A percentile compares a stretch with the other conserved stretches of the same genome.
Conservation (phyloP, 23 red algal genomes). For the Pyropia haitanensis region DNA sequence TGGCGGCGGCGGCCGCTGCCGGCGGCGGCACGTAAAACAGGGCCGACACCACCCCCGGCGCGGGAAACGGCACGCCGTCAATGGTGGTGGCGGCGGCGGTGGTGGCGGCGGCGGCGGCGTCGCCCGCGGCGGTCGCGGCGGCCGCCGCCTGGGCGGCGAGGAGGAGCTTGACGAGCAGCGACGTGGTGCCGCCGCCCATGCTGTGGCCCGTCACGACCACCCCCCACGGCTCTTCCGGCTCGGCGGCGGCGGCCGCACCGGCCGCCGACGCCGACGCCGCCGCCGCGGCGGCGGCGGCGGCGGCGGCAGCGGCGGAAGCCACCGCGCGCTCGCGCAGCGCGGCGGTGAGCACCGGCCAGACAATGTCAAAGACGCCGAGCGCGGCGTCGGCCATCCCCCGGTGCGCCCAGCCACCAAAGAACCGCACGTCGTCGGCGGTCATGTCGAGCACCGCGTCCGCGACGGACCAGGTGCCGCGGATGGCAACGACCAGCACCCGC, state of each 20-base stretch:
- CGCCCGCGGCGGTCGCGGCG: too few relatives aligned
- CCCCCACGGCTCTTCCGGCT: too few relatives aligned
- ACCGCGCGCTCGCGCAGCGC: constrained; percentile 11
- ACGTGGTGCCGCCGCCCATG: constrained; percentile 52
- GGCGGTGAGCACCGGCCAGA: constrained; percentile 26
- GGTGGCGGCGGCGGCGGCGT: too few relatives aligned
- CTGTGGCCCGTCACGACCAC: constrained; percentile 60
- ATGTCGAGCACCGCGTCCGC: constrained; percentile 65
- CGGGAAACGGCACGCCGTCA: too few relatives aligned
- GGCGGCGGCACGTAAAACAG: too few relatives aligned
- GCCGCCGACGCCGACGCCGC: too few relatives aligned
- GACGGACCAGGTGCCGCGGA: constrained; percentile 69
- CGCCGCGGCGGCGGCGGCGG: too few relatives aligned
- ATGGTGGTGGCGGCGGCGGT: too few relatives aligned
- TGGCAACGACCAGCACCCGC: constrained; percentile 43
- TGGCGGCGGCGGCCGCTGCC: too few relatives aligned
- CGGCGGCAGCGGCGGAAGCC: too few relatives aligned
- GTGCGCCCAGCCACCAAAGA: constrained; percentile 58
- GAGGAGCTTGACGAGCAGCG: constrained; percentile 57
- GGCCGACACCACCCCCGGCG: too few relatives aligned
- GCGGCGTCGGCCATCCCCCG: constrained; percentile 60
- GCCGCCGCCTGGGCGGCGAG: constrained; percentile 4
- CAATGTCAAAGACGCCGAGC: constrained; percentile 17
- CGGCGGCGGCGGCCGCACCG: too few relatives aligned
- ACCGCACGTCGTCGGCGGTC: constrained; percentile 27